phyloP scores from a whole-genome alignment of 306 rosid genomes.

The Trichosanthes truncata region DNA sequence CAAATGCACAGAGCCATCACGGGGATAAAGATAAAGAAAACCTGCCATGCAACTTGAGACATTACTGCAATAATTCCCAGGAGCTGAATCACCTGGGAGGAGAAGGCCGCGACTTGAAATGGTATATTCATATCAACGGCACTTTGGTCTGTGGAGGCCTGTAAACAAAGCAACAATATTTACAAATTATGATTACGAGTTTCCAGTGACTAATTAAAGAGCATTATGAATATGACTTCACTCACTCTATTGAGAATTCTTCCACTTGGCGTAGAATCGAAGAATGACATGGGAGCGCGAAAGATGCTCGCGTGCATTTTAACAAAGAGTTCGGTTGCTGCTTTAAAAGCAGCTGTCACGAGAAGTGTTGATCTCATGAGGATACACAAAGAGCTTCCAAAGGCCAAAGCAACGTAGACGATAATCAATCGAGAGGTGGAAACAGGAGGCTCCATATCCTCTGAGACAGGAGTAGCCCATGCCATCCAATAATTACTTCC shows the following conservation, averaged over 20 bases:
- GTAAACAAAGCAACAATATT: constrained; percentile 9
- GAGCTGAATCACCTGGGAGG: constrained; percentile 45
- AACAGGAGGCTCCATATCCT: constrained; percentile 42
- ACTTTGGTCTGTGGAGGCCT: constrained; percentile 83
- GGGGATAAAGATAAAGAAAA: constrained; percentile 63
- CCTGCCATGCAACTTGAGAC: constrained; percentile 83
- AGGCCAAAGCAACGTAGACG: constrained; percentile 59
- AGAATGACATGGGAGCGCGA: constrained; percentile 84
- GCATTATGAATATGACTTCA: neutral
- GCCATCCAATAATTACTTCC: constrained; percentile 96
- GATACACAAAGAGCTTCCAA: constrained; percentile 56
- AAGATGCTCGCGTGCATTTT: constrained; percentile 74
- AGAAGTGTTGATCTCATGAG: constrained; percentile 38
- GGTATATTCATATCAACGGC: constrained; percentile 43
- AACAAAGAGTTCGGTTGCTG: constrained; percentile 61
- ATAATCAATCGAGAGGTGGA: constrained; percentile 30
- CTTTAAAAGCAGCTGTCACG: constrained; percentile 50
- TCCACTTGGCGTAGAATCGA: constrained; percentile 85
- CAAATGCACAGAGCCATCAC: constrained; percentile 47
- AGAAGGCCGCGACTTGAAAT: constrained; percentile 29
- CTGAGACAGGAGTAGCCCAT: constrained; percentile 74
- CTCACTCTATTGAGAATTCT: constrained; percentile 71
- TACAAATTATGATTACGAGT: neutral
- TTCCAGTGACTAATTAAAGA: neutral
- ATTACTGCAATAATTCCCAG: constrained; percentile 68